These are phyloP conservation scores for Rhodofomes roseus DNA, from an alignment of 1,284 basidiomycete genomes.

Conservation along the genomic window DNA sequence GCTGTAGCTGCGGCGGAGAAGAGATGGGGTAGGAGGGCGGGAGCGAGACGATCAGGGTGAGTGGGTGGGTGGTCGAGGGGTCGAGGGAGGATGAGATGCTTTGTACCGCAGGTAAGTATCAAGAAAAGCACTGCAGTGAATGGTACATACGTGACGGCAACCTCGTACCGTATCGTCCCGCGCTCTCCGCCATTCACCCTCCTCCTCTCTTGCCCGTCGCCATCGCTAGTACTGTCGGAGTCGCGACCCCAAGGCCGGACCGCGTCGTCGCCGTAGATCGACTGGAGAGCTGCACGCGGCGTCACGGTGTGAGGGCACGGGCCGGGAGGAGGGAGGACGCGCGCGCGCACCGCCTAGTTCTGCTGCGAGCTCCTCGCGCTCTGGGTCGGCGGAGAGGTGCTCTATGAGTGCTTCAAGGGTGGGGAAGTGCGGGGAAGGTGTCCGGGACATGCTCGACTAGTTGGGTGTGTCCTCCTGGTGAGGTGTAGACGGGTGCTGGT, in stretches of 20 bases:
- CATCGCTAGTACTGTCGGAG: slow-evolving; percentile 10
- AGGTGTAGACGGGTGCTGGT: not conserved
- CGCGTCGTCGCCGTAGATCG: slow-evolving; percentile 76
- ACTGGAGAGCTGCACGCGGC: slow-evolving; percentile 58
- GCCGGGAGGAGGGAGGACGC: slow-evolving; percentile 1
- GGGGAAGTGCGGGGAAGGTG: slow-evolving; percentile 10
- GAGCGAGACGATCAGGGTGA: slow-evolving; percentile 73
- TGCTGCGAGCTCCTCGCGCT: slow-evolving; percentile 55
- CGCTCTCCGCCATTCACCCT: slow-evolving; percentile 6
- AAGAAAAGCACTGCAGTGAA: not conserved
- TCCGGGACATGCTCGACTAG: slow-evolving; percentile 3
- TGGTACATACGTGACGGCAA: slow-evolving; percentile 41
- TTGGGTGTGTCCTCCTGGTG: not conserved
- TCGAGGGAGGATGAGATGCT: slow-evolving; percentile 11
- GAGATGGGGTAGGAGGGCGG: slow-evolving; percentile 68
- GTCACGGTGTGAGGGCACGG: slow-evolving; percentile 1
- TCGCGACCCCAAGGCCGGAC: slow-evolving; percentile 50
- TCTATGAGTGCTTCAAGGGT: slow-evolving; percentile 42
- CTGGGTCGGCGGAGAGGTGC: slow-evolving; percentile 42
- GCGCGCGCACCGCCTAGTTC: slow-evolving; percentile 61
- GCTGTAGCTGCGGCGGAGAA: slow-evolving; percentile 77
- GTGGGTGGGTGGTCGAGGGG: slow-evolving; percentile 5
- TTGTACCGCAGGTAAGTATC: not conserved
- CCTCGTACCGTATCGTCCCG: slow-evolving; percentile 63
- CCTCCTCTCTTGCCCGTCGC: slow-evolving; percentile 7